Base-by-base conservation (phyloP, 768 basidiomycete species). In the Lactarius pseudohatsudake region DNA sequence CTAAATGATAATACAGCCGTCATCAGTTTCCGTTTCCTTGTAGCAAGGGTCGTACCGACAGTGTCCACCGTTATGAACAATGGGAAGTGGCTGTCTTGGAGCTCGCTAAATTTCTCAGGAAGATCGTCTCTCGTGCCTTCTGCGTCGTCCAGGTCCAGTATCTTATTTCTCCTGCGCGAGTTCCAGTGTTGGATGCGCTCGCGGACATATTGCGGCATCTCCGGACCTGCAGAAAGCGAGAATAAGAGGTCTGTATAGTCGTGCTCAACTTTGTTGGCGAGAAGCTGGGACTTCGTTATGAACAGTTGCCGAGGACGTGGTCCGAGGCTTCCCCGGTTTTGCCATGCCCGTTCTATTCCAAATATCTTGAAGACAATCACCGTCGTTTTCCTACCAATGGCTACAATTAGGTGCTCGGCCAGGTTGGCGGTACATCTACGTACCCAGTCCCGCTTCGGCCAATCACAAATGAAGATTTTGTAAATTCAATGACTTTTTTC, bases 341-440 rank as follows among this genome's bases (percentile, higher is more conserved):
- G 28, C 28, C 28, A 30, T 30, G 28, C 73, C n/a, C 82, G 76
- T 69, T 91, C 86, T 8, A 89, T 84, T 1, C 83, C 81, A 2
- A 90, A 78, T 82, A 91, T 90, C 74, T 88, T 90, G 78, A 87
- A 88, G 1, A 91, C 77, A 82, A 91, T 89, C 0, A 88, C 87
- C 0, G 90, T 91, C 0, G 88, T 90, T 80, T 90, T 90, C 0
- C 89, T 89, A 30, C n/a, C n/a, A 69, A 47, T 5, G 30, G 11
- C 3, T 9, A 30, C 5, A 20, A 22, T 53, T 30, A 50, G 16
- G 26, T 28, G 36, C 13, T 20, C 22, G 30, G 18, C 20, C 34
- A 55, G n/a, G 43, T 59, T 3, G 22, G 28, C 28, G 28, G 28
- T 3, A 30, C 28, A 30, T 30, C 28, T 3, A 30, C 28, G 28